A percentile compares a stretch with the other conserved stretches of the same genome.
Evolutionary conservation across 495 filamentous ascomycete species (phyloP).

Genomic region (Penicillium taxi): DNA sequence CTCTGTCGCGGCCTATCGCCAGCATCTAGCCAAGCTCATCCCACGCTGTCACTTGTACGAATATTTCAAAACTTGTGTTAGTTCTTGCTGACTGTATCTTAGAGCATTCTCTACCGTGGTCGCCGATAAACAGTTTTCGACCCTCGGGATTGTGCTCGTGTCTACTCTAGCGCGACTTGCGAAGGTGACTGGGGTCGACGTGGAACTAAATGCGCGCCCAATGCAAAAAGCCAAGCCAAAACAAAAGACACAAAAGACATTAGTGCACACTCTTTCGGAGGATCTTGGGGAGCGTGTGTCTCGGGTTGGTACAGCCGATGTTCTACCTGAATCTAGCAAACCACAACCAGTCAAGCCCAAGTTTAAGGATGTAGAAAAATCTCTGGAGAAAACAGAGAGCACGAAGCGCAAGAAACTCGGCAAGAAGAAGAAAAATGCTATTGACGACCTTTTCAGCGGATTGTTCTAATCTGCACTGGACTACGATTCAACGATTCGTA

Average conservation of each 20-base stretch:
- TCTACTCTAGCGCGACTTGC: constrained; percentile 54
- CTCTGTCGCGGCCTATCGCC: constrained; percentile 5
- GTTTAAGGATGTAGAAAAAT: not conserved
- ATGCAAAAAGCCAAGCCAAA: not conserved
- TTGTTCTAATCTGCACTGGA: constrained; percentile 38
- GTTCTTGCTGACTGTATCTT: constrained; percentile 6
- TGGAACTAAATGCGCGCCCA: constrained; percentile 11
- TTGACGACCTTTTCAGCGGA: constrained; percentile 55
- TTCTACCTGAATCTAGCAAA: not conserved
- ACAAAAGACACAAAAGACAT: not conserved
- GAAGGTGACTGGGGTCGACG: constrained; percentile 31
- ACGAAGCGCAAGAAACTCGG: constrained; percentile 28
- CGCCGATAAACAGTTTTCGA: constrained; percentile 65
- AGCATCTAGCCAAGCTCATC: constrained; percentile 29
- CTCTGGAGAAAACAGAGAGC: constrained; percentile 1
- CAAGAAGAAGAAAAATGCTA: constrained; percentile 48
- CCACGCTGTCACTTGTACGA: constrained; percentile 43
- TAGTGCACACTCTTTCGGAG: constrained; percentile 4
- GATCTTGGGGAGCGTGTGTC: constrained; percentile 31
- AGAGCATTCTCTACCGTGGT: constrained; percentile 64
- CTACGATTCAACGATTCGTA: no score
- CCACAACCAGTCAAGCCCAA: not conserved
- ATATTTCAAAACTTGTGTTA: not conserved
- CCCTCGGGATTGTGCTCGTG: constrained; percentile 70
- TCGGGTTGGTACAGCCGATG: constrained; percentile 11